Conservation (phyloP, 305 asterid genomes). For the Fraxinus ornus region DNA sequence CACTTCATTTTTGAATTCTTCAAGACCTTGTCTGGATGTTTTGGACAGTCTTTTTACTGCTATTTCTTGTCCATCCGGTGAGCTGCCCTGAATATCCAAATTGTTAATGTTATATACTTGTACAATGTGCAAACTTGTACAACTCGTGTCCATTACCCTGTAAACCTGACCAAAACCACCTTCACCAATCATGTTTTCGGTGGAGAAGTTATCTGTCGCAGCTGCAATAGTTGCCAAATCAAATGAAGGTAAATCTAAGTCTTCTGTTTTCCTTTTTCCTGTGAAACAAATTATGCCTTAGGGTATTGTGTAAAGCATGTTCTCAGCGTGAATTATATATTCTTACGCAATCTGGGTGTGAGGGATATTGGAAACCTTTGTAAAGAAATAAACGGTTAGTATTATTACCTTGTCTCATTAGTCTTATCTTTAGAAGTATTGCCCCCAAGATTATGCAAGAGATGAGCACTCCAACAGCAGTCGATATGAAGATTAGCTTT, state of each 20-base stretch:
- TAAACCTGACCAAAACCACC: slow-evolving; percentile 1
- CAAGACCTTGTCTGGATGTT: slow-evolving; percentile 31
- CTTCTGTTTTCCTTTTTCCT: not conserved
- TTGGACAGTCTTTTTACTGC: slow-evolving; percentile 32
- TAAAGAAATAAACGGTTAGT: not conserved
- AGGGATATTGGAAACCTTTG: not conserved
- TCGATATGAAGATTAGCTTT: slow-evolving; percentile 12
- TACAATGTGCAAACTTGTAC: not conserved
- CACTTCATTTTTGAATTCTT: slow-evolving; percentile 35
- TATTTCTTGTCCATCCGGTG: slow-evolving; percentile 13
- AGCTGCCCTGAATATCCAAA: slow-evolving; percentile 24
- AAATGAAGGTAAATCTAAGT: not conserved
- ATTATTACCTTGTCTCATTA: slow-evolving; percentile 12
- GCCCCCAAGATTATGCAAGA: slow-evolving; percentile 12
- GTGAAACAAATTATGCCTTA: not conserved
- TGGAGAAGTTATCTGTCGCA: not conserved
- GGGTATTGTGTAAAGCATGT: not conserved
- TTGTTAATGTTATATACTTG: not conserved
- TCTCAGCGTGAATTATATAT: not conserved
- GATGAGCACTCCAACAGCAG: slow-evolving; percentile 24
- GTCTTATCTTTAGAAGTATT: slow-evolving; percentile 5
- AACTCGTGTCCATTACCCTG: not conserved
- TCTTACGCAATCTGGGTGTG: not conserved
- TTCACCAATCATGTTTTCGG: not conserved
- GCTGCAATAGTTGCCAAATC: not conserved